A percentile compares a stretch with the other conserved stretches of the same genome.
phyloP scores from a whole-genome alignment of 805 yeast genomes.

The Lipomyces spencermartinsiae region DNA sequence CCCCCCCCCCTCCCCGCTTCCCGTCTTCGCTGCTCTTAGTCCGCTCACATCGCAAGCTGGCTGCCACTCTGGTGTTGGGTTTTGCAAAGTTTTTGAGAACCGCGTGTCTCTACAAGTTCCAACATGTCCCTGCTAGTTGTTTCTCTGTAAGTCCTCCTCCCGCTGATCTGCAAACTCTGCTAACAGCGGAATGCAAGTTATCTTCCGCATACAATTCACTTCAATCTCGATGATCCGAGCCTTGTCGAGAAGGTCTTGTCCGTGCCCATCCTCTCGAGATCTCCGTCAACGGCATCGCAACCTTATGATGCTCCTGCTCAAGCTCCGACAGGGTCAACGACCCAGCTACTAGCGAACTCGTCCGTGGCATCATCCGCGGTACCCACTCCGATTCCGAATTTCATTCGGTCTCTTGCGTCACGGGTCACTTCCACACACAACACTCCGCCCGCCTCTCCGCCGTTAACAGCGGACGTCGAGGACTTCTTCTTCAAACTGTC shows the following conservation, averaged over 20 bases:
- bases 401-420: conserved; percentile 38
- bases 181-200: conserved; percentile 21
- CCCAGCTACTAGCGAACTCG: conserved; percentile 10
- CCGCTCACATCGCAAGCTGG: background rate
- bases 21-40: background rate
- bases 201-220: conserved; percentile 40
- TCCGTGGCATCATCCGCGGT: conserved; percentile 15
- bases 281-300: conserved; percentile 18
- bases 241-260: conserved; percentile 25
- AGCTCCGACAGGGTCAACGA: conserved; percentile 12
- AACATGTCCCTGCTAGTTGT: conserved; percentile 40
- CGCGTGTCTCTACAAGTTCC: background rate
- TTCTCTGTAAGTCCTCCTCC: conserved; percentile 35
- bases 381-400: conserved; percentile 28
- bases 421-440: conserved; percentile 34
- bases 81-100: background rate
- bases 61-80: background rate
- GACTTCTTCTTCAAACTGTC: conserved; percentile 32
- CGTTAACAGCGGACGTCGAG: conserved; percentile 25
- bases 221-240: conserved; percentile 38
- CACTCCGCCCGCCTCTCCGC: conserved; percentile 39
- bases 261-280: conserved; percentile 30
- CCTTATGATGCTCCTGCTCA: conserved; percentile 22
- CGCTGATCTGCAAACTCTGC: background rate
- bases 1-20: background rate